phyloP scores from a whole-genome alignment of 257 asterid species.

The Petrea volubilis region DNA sequence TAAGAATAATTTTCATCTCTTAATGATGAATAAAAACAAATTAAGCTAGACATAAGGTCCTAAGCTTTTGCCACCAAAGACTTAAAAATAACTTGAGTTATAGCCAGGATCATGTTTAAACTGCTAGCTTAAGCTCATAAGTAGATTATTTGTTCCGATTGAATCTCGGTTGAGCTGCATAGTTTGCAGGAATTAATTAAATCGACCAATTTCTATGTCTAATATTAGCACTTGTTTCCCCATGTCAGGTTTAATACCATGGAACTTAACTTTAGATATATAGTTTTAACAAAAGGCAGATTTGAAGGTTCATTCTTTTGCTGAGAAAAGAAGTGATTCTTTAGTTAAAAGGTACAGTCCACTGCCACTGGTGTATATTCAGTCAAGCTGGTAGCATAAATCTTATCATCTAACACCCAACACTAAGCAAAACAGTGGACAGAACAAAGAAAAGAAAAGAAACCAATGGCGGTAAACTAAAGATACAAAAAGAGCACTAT shows the following conservation, averaged over 20 bases:
- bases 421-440: background rate
- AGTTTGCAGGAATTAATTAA: background rate
- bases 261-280: background rate
- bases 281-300: background rate
- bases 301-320: background rate
- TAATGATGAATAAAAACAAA: background rate
- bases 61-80: background rate
- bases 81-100: background rate
- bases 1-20: background rate
- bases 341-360: background rate
- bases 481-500: background rate
- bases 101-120: background rate
- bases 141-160: background rate
- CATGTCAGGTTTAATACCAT: background rate
- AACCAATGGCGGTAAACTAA: slow-evolving; percentile 14
- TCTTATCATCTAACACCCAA: background rate
- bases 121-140: background rate
- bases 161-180: background rate
- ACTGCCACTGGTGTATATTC: background rate
- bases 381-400: background rate
- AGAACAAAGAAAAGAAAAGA: background rate
- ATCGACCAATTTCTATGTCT: background rate
- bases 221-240: background rate
- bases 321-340: background rate
- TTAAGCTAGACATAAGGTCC: background rate